Conservation (phyloP, 768 basidiomycete species). For the Panus rudis region DNA sequence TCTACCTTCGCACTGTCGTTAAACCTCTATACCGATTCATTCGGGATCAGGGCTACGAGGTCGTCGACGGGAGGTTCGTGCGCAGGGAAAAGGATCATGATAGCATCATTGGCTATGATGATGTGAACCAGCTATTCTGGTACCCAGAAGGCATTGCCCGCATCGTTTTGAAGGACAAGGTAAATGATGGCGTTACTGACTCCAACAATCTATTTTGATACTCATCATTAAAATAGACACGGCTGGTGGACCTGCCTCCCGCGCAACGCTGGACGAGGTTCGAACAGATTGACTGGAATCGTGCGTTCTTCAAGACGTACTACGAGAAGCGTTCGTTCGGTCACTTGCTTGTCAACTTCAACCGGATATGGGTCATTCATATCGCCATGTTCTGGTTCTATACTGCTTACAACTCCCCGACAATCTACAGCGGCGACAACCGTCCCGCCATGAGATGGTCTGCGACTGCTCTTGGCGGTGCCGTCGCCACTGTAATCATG, state of each 20-base stretch:
- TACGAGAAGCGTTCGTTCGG: constrained; percentile 96
- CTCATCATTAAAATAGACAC: constrained; percentile 43
- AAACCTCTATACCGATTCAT: constrained; percentile 96
- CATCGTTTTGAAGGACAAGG: constrained; percentile 86
- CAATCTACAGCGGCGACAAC: constrained; percentile 62
- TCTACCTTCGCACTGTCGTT: constrained; percentile 86
- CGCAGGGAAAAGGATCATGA: constrained; percentile 90
- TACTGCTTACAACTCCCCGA: constrained; percentile 89
- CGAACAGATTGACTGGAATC: constrained; percentile 93
- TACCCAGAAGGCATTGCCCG: constrained; percentile 97
- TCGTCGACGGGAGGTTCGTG: constrained; percentile 91
- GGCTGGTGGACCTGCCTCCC: constrained; percentile 86
- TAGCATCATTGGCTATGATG: constrained; percentile 95
- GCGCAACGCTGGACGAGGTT: constrained; percentile 95
- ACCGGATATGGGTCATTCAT: constrained; percentile 98
- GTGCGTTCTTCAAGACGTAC: constrained; percentile 98
- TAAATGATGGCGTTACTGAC: constrained; percentile 22
- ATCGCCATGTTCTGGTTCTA: constrained; percentile 94
- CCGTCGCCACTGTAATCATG: constrained; percentile 95
- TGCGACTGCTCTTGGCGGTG: constrained; percentile 89
- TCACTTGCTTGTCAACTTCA: constrained; percentile 98
- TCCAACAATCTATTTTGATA: not conserved
- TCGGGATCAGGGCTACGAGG: constrained; percentile 96
- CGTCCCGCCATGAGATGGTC: constrained; percentile 86
- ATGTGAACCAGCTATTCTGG: constrained; percentile 99